Conservation (phyloP, 139 green algal species). For the Closterium sp. region DNA sequence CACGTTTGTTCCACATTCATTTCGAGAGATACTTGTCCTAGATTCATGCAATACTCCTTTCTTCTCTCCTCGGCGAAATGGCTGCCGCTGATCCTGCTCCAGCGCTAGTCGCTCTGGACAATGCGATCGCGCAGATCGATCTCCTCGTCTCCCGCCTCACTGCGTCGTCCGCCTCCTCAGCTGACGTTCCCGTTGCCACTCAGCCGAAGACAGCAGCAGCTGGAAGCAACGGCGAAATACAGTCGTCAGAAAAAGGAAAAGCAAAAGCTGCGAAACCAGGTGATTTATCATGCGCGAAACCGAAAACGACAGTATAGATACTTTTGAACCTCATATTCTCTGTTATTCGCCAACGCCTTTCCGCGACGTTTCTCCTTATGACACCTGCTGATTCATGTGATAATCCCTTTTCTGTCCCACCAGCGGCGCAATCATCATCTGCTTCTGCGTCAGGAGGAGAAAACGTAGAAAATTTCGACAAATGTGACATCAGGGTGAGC, state of each 20-base stretch:
- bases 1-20: neutral
- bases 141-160: neutral
- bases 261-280: slow-evolving; percentile 7
- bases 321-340: neutral
- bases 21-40: no score
- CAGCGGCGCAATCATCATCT: neutral
- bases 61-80: neutral
- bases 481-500: neutral
- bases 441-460: neutral
- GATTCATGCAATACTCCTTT: neutral
- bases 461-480: slow-evolving; percentile 32
- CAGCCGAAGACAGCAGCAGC: neutral
- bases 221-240: neutral
- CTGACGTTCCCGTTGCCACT: neutral
- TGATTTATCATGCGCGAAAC: neutral
- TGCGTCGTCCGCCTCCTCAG: neutral
- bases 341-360: neutral
- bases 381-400: neutral
- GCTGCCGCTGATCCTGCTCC: neutral
- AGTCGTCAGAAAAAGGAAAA: slow-evolving; percentile 2
- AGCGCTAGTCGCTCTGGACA: neutral
- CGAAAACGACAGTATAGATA: neutral
- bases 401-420: neutral
- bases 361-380: neutral
- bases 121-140: neutral